phyloP scores from a whole-genome alignment of 2,329 filamentous ascomycete species.

The Diaporthe ampelina region DNA sequence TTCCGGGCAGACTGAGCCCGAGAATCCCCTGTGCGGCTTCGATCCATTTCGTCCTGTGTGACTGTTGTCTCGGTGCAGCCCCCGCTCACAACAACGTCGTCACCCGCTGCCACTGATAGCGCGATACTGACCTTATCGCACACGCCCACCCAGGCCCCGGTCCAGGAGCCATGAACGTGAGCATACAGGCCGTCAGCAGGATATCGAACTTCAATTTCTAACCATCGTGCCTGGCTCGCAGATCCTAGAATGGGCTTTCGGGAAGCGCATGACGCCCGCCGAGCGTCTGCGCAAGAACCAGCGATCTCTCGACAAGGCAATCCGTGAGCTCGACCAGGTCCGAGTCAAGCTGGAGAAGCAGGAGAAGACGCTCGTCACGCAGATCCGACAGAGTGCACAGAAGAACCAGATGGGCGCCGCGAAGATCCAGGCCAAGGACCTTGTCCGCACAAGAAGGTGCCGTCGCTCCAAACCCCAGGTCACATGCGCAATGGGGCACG shows the following conservation, averaged over 20 bases:
- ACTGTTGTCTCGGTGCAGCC: background rate
- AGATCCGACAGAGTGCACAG: slow-evolving; percentile 99
- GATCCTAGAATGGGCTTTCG: slow-evolving; percentile 99
- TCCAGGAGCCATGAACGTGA: slow-evolving; percentile 68
- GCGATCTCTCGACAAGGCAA: slow-evolving; percentile 95
- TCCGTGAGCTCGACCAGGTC: slow-evolving; percentile 95
- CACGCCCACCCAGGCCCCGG: slow-evolving; percentile 30
- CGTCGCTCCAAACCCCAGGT: background rate
- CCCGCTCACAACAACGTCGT: background rate
- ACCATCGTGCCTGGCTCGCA: slow-evolving; percentile 55
- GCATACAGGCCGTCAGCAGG: slow-evolving; percentile 26
- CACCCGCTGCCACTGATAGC: slow-evolving; percentile 14
- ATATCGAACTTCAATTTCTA: slow-evolving; percentile 37
- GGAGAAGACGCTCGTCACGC: slow-evolving; percentile 94
- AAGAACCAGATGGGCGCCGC: slow-evolving; percentile 98
- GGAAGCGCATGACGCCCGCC: slow-evolving; percentile 98
- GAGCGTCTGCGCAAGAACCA: slow-evolving; percentile 95
- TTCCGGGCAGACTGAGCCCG: background rate
- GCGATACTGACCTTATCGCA: slow-evolving; percentile 35
- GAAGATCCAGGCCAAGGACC: slow-evolving; percentile 97
- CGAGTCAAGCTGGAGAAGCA: slow-evolving; percentile 97
- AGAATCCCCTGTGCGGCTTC: background rate
- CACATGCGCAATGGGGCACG: background rate
- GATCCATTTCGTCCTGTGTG: background rate
- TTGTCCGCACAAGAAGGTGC: slow-evolving; percentile 89